Percentiles rank a stretch among this genome's conserved stretches.
phyloP scores from a whole-genome alignment of 1,139 yeast genomes.

The Barnettozyma hawaiiensis region DNA sequence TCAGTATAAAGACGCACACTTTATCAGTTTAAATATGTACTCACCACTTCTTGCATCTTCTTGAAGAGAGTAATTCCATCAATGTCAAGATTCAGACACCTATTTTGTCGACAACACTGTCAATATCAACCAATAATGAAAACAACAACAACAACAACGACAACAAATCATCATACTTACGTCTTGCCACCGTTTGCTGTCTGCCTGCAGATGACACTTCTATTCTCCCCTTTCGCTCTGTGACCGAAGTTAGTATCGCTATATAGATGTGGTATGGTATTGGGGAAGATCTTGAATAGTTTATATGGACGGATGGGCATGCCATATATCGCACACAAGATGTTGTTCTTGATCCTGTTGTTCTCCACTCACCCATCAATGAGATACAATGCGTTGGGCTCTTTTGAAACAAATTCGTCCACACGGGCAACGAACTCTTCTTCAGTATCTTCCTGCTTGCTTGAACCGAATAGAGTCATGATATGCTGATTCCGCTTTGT shows the following conservation, averaged over 20 bases:
- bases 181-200: slow-evolving; percentile 24
- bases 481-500: background rate
- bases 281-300: no score
- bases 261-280: background rate
- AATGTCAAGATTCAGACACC: slow-evolving; percentile 16
- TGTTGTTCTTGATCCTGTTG: no score
- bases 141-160: background rate
- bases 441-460: background rate
- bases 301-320: no score
- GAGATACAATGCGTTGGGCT: slow-evolving; percentile 18
- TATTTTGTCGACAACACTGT: background rate
- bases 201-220: slow-evolving; percentile 25
- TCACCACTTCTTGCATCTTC: slow-evolving; percentile 24
- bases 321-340: no score
- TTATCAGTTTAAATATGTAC: slow-evolving; percentile 3
- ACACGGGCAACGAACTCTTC: slow-evolving; percentile 10
- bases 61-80: slow-evolving; percentile 22
- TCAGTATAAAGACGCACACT: slow-evolving; percentile 1
- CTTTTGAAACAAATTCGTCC: slow-evolving; percentile 16
- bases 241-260: background rate
- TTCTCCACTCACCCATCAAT: slow-evolving; percentile 23
- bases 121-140: background rate
- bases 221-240: slow-evolving; percentile 10
- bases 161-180: slow-evolving; percentile 12
- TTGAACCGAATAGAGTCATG: background rate